Base-by-base conservation (phyloP, 73 alveolate species). In the Paramecium primaurelia region DNA sequence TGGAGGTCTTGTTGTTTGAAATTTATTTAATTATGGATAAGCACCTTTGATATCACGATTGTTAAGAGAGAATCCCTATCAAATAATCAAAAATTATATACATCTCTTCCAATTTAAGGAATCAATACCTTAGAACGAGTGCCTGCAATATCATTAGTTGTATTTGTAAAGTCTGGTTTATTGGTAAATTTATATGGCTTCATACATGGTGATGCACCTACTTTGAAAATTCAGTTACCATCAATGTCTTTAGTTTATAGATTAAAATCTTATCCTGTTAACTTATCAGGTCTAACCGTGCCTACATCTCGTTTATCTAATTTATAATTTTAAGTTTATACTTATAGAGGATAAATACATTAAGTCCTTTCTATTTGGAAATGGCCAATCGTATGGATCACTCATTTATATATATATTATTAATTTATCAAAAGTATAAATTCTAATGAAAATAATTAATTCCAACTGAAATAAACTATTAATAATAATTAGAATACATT, bases 301-400 rank as follows among this genome's bases (percentile, higher is more conserved):
- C 94, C 94, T 30, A 71, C 92, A 47, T 89, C 94, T 38, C 85
- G 32, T 38, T 89, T 71, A 71, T 89, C 94, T 89, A 45, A 32
- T 11, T 89, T 49, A 11, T 34, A 38, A 37, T 38, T 6, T n/a
- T 32, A 10, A 92, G 69, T 71, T 28, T 92, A 14, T 86, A 51
- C 68, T 88, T 37, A 95, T 84, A 8, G 97, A 75, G 6, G 93
- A 71, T 34, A 95, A 86, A 34, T 92, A 92, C 98, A 95, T 95
- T 40, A 95, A 89, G 77, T 95, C 97, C 18, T 92, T 42, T 22
- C 98, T 71, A 20, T 71, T 77, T 34, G 98, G 98, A 86, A 95
- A 91, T 30, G 97, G 97, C 96, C 96, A 90, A 68, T 89, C 92
- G 71, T 58, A 93, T n/a, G 96, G 97, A 59, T 93, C 97, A 40